These are phyloP conservation scores for Nicotiana knightiana DNA, from an alignment of 257 asterid genomes.

Conservation along the genomic window DNA sequence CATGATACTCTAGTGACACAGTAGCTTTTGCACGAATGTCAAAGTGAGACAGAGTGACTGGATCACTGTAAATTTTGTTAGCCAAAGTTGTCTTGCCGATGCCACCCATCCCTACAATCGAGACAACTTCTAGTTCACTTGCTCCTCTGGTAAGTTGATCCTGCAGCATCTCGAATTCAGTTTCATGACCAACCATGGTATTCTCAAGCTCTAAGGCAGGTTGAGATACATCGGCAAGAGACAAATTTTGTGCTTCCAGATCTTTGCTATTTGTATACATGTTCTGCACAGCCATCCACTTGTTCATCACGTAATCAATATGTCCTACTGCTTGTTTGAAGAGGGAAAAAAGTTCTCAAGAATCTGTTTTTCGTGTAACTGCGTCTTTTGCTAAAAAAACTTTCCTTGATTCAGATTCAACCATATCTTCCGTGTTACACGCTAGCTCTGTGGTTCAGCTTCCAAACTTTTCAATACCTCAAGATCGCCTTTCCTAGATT, in stretches of 20 bases:
- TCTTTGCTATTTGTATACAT: not conserved
- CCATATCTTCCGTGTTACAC: not conserved
- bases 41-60: not conserved
- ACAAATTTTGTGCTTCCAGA: not conserved
- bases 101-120: slow-evolving; percentile 14
- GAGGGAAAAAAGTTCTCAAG: not conserved
- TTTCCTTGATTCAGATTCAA: not conserved
- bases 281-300: not conserved
- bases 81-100: slow-evolving; percentile 16
- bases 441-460: not conserved
- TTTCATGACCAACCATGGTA: not conserved
- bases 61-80: not conserved
- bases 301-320: not conserved
- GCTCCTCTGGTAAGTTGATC: not conserved
- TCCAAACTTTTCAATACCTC: too few species aligned
- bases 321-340: not conserved
- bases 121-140: not conserved
- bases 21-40: slow-evolving; percentile 12
- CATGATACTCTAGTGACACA: not conserved
- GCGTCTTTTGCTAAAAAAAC: not conserved
- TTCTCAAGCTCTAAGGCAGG: not conserved
- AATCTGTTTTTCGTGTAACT: not conserved
- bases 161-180: not conserved
- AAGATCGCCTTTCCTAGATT: too few species aligned
- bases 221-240: not conserved